Conservation (phyloP, 371 early-diverging fungal genomes). For the Nematocida parisii region DNA sequence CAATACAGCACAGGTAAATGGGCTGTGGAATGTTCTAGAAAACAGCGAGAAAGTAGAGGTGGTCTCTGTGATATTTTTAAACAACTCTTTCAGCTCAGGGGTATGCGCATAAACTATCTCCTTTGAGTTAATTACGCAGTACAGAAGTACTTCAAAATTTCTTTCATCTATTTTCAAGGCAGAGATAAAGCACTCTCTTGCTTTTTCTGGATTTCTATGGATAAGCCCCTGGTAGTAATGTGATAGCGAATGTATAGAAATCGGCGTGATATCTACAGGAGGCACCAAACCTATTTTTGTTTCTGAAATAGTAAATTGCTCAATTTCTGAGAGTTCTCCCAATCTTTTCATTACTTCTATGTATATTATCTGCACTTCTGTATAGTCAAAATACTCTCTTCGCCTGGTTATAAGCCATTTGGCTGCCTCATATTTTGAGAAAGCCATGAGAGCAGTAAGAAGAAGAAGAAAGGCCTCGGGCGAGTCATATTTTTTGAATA, state of each 20-base stretch:
- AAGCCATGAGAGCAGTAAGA: slow-evolving; percentile 10
- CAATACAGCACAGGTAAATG: slow-evolving; percentile 30
- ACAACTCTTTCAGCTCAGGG: slow-evolving; percentile 1
- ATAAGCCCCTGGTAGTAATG: slow-evolving; percentile 48
- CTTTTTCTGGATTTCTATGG: slow-evolving; percentile 11
- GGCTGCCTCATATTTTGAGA: slow-evolving; percentile 26
- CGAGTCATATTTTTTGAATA: slow-evolving; percentile 1
- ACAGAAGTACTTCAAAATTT: slow-evolving; percentile 38
- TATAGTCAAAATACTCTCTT: slow-evolving; percentile 38
- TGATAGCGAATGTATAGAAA: neutral
- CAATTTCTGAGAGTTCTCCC: slow-evolving; percentile 36
- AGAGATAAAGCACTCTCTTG: neutral
- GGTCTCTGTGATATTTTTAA: neutral
- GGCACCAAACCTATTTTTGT: neutral
- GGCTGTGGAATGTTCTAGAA: slow-evolving; percentile 19
- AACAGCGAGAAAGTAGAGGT: slow-evolving; percentile 21
- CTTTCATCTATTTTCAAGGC: slow-evolving; percentile 44
- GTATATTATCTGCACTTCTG: slow-evolving; percentile 44
- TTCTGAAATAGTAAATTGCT: neutral
- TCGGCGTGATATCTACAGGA: neutral
- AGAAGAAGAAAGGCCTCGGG: slow-evolving; percentile 28
- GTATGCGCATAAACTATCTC: neutral
- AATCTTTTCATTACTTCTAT: slow-evolving; percentile 34
- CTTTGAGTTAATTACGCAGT: slow-evolving; percentile 16
- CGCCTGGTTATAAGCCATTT: slow-evolving; percentile 24